Conservation (phyloP, 768 basidiomycete genomes). For the Cubamyces sp. region DNA sequence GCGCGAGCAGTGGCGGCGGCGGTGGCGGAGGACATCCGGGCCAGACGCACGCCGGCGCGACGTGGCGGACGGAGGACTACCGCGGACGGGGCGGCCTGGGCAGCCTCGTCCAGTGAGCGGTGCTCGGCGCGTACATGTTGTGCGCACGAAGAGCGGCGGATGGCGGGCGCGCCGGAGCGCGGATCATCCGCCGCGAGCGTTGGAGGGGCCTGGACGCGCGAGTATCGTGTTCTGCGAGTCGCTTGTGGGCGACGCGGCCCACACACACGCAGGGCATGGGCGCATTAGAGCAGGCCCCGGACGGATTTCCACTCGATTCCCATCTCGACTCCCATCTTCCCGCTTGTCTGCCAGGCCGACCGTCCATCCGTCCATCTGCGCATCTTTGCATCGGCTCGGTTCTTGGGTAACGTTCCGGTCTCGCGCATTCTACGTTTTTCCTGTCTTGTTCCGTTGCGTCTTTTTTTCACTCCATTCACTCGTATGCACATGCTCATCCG, state of each 20-base stretch:
- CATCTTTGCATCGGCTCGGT: background rate
- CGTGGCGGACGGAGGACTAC: slow-evolving; percentile 14
- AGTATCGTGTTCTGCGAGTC: too few relatives aligned
- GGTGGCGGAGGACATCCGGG: background rate
- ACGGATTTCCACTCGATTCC: background rate
- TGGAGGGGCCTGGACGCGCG: too few relatives aligned
- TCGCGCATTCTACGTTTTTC: background rate
- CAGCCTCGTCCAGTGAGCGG: slow-evolving; percentile 21
- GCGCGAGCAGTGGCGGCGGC: too few relatives aligned
- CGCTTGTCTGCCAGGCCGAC: too few relatives aligned
- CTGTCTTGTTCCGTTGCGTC: background rate
- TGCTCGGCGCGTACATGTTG: background rate
- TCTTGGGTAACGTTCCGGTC: background rate
- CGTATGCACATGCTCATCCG: slow-evolving; percentile 11
- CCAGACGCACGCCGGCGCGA: slow-evolving; percentile 5
- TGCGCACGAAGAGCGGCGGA: too few relatives aligned
- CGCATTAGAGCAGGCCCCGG: background rate
- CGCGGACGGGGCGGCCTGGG: slow-evolving; percentile 16
- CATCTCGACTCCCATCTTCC: background rate
- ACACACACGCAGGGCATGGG: background rate
- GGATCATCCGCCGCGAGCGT: background rate
- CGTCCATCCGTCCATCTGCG: too few relatives aligned
- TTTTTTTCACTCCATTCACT: background rate
- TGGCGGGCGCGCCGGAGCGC: background rate
- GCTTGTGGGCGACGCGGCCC: too few relatives aligned